These are phyloP conservation scores for Helotiales sp. DNA, from an alignment of 2,329 filamentous ascomycete species.

Conservation along the genomic window DNA sequence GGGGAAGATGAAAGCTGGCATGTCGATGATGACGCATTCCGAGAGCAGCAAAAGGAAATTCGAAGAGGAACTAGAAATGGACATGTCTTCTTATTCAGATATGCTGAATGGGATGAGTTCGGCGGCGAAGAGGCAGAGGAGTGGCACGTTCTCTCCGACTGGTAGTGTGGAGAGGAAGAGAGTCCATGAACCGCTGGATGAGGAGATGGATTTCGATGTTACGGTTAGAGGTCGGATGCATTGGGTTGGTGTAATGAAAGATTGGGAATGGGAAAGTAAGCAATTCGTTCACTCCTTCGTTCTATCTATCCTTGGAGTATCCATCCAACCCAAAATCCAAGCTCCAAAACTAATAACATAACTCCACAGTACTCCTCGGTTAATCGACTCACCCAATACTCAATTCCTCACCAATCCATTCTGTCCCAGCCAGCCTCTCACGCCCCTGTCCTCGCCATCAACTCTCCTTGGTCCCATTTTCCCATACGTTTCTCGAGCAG, in stretches of 20 bases:
- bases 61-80: conserved; percentile 39
- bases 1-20: conserved; percentile 27
- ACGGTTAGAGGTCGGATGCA: conserved; percentile 70
- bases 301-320: background rate
- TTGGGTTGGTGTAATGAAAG: conserved; percentile 74
- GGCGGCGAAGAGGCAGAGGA: conserved; percentile 33
- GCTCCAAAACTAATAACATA: conserved; percentile 11
- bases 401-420: conserved; percentile 19
- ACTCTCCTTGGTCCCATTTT: background rate
- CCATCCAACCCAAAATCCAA: background rate
- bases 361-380: conserved; percentile 29
- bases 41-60: conserved; percentile 40
- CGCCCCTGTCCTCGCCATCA: background rate
- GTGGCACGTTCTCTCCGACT: conserved; percentile 27
- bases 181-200: conserved; percentile 39
- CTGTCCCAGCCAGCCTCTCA: conserved; percentile 22
- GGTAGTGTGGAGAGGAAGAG: conserved; percentile 27
- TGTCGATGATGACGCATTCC: conserved; percentile 34
- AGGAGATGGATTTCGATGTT: conserved; percentile 60
- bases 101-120: conserved; percentile 35
- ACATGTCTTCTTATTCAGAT: conserved; percentile 39
- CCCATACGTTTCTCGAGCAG: background rate
- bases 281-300: conserved; percentile 24
- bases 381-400: conserved; percentile 2
- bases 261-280: conserved; percentile 75